Conservation (phyloP, 23 red algal species). For the Cyanidium caldarium region DNA sequence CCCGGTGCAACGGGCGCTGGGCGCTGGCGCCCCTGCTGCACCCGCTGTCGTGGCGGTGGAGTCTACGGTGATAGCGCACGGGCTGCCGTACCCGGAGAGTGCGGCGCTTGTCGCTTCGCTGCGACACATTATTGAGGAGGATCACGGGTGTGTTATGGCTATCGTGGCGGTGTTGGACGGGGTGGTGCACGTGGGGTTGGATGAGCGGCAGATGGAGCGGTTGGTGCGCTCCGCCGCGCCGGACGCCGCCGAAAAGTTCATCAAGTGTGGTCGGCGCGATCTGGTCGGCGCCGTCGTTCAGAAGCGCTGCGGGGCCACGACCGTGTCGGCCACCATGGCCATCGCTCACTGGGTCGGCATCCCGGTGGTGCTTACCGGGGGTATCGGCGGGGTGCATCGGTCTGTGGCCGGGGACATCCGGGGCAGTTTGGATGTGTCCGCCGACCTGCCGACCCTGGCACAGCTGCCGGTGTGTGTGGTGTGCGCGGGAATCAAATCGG, state of each 20-base stretch:
- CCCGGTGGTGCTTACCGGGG: constrained; percentile 64
- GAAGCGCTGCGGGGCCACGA: constrained; percentile 34
- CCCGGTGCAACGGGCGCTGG: too few species aligned
- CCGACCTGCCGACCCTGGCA: constrained; percentile 45
- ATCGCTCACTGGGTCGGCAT: constrained; percentile 48
- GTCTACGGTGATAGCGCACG: constrained; percentile 65
- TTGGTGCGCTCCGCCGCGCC: constrained; percentile 5
- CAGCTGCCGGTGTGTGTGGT: constrained; percentile 37
- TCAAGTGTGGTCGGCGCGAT: constrained; percentile 41
- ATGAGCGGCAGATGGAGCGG: constrained; percentile 3
- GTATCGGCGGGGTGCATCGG: constrained; percentile 75
- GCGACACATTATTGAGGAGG: constrained; percentile 7
- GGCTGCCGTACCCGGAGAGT: constrained; percentile 62
- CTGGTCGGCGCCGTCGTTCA: constrained; percentile 21
- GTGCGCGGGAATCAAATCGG: constrained; percentile 52
- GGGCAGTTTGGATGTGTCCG: constrained; percentile 29
- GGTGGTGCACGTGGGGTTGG: constrained; percentile 23
- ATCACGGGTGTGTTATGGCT: constrained; percentile 37
- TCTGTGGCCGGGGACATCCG: constrained; percentile 11
- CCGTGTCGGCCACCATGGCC: constrained; percentile 47
- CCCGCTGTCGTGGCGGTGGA: constrained; percentile 63
- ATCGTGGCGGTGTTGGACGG: constrained; percentile 49
- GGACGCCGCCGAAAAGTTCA: too few species aligned
- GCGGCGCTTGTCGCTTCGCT: constrained; percentile 19
- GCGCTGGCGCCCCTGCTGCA: too few species aligned